Evolutionary conservation across 192 early-diverging fungal genomes (phyloP), one percentile per base, ranked within the genome.

Genomic region (Chytriomyces sp.): DNA sequence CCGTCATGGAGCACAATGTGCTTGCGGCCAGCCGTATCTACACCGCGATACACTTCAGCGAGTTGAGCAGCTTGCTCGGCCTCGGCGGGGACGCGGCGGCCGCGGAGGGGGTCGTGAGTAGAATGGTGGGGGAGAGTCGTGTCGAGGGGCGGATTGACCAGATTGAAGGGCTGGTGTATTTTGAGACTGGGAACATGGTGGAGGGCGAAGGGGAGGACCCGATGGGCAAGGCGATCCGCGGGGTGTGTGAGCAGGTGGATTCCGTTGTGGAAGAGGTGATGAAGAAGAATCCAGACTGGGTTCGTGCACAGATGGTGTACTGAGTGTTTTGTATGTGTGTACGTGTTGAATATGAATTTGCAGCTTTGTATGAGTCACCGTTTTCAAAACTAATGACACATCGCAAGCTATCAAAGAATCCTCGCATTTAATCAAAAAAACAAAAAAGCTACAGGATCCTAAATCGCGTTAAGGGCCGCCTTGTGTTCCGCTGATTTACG

Each of bases 1-100:
- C 95, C 6, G 94, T 98, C 28, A 94, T 93, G 41, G 94, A 98
- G 79, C 96, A 98, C 81, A 98, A 98, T 75, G 73, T 89, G 25
- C 83, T 97, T 49, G 87, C 94, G 17, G 90, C 93, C 1, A 92
- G 92, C 68, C 91, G 90, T 69, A 86, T 99, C 55, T 99, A 99
- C 79, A 90, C 93, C 69, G 94, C 93, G 75, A 96, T 99, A 52
- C 85, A 85, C 36, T 95, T 99, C 74, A 88, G 86, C 40, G 92
- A 97, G 74, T 83, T 99, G 31, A 93, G 91, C 3, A 82, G 79
- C 4, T 76, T 94, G 61, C 76, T 99, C 22, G 91, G 85, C 3
- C 90, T 96, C 36, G 80, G 85, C 5, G 32, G 10, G 7, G 39
- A 22, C 22, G 77, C 88, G 0, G 92, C 93, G 25, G 85, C 92